These are phyloP conservation scores for Berberis thunbergii DNA, from an alignment of 164 flowering plant genomes.

Conservation along the genomic window DNA sequence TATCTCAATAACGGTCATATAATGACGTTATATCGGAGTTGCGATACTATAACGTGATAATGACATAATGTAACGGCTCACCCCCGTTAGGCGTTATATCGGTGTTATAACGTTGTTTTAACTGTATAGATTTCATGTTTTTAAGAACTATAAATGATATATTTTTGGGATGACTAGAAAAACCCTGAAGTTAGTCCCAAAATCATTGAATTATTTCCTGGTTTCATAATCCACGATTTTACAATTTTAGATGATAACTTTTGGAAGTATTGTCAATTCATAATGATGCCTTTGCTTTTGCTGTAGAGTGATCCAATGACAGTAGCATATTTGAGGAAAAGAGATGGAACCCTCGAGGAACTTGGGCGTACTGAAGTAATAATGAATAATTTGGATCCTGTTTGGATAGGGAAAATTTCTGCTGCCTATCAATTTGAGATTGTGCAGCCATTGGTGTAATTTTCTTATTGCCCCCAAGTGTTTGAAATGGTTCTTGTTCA, in stretches of 20 bases:
- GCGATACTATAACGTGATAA: too few species aligned
- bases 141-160: too few species aligned
- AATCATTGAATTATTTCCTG: neutral
- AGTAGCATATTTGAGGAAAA: constrained; percentile 46
- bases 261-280: neutral
- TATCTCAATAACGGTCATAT: too few species aligned
- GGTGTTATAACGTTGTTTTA: too few species aligned
- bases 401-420: constrained; percentile 57
- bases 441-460: constrained; percentile 64
- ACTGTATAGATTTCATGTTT: too few species aligned
- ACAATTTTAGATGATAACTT: neutral
- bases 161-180: too few species aligned
- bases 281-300: neutral
- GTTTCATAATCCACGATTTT: neutral
- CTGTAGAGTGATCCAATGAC: constrained; percentile 80
- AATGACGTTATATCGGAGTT: too few species aligned
- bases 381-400: constrained; percentile 53
- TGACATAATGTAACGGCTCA: too few species aligned
- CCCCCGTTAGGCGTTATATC: too few species aligned
- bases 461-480: neutral
- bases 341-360: constrained; percentile 61
- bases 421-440: constrained; percentile 65
- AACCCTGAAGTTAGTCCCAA: too few species aligned
- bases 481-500: neutral
- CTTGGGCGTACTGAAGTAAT: constrained; percentile 82